Base-by-base conservation (phyloP, 2,329 filamentous ascomycete genomes). In the Blumeria graminis region DNA sequence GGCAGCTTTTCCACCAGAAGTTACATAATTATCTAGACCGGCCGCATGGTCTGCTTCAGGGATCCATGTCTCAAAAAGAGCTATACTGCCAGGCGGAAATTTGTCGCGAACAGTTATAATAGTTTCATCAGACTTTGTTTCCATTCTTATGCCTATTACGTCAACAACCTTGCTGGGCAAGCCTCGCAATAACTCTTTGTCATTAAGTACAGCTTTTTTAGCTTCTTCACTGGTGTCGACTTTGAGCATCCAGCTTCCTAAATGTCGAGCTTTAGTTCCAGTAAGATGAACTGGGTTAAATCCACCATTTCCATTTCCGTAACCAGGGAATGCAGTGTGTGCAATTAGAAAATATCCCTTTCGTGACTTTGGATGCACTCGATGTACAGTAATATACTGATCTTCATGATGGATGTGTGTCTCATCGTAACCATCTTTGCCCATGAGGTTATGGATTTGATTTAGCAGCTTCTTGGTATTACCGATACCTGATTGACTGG, bases 381-480 rank as follows among this genome's bases (percentile, higher is more conserved):
- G 77, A 68, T 98, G 92, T 6, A 98, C 87, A 0, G 92, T 98
- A 64, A 98, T 84, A 66, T 94, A 95, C 68, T 98, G 85, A 57
- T 86, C 84, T 61, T 96, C 89, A 66, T 98, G 92, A 65, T 98
- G 90, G 56, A 98, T 87, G 65, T 95, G 90, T 7, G 88, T 94
- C 69, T 98, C 92, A 57, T 89, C 83, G 65, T 94, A 98, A 18
- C 84, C 85, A 61, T 96, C 87, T 65, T 88, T 85, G 60, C 92
- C 92, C 92, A 98, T 96, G 60, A 89, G 76, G 7, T 82, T 88
- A 68, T 98, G 93, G 54, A 98, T 90, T 65, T 90, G 81, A 68
- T 98, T 98, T 59, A 98, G 74, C 9, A 96, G 74, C 67, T 90
- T 93, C 74, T 94, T 94, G 65, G 96, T 76, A 34, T 84, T 81